Conservation (phyloP, 352 stramenopile species). For the Pythium sp. region DNA sequence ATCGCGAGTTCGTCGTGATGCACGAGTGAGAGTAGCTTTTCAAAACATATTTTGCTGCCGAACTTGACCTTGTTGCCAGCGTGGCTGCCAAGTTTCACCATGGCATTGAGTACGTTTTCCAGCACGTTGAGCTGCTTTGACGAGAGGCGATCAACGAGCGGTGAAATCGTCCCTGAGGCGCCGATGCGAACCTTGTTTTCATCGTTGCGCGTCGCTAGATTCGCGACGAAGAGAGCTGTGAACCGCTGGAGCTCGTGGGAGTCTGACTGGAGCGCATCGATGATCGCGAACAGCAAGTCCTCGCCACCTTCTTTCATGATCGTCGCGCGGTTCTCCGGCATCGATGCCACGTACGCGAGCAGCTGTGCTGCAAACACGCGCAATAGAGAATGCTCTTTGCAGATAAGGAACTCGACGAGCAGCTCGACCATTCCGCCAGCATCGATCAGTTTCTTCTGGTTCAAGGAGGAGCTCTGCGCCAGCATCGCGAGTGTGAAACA, state of each 20-base stretch:
- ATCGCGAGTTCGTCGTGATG: conserved; percentile 66
- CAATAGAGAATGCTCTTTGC: conserved; percentile 20
- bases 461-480: conserved; percentile 34
- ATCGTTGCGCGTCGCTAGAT: conserved; percentile 58
- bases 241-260: conserved; percentile 59
- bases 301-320: conserved; percentile 48
- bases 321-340: conserved; percentile 40
- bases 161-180: conserved; percentile 34
- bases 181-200: conserved; percentile 62
- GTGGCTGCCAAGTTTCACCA: conserved; percentile 67
- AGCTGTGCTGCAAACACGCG: conserved; percentile 35
- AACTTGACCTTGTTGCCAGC: conserved; percentile 80
- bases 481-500: conserved; percentile 43
- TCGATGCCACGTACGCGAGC: conserved; percentile 42
- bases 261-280: conserved; percentile 47
- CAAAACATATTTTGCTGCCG: conserved; percentile 67
- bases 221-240: conserved; percentile 46
- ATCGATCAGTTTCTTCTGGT: conserved; percentile 46
- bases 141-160: conserved; percentile 58
- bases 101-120: conserved; percentile 63
- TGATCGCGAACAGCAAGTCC: conserved; percentile 29
- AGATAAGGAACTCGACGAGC: conserved; percentile 32
- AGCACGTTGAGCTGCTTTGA: conserved; percentile 67
- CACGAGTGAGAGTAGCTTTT: conserved; percentile 60
- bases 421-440: conserved; percentile 31